These are phyloP conservation scores for Rehmannia glutinosa DNA, from an alignment of 257 asterid genomes.

Conservation along the genomic window DNA sequence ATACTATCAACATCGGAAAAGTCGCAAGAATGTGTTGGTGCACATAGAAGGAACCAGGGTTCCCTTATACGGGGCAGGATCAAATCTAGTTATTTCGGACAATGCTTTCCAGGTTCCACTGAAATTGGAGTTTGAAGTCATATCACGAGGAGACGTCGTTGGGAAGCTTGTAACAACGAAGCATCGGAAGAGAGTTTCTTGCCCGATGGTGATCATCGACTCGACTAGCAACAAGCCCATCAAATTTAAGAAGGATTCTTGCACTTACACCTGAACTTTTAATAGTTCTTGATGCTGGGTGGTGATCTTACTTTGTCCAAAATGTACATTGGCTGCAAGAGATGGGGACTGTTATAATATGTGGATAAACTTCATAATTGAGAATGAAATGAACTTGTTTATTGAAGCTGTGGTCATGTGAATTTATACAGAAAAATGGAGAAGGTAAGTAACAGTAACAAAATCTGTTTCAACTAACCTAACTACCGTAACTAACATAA, in stretches of 20 bases:
- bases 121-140: slow-evolving; percentile 52
- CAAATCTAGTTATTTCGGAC: slow-evolving; percentile 33
- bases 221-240: slow-evolving; percentile 68
- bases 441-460: no score
- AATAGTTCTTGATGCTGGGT: no score
- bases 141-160: slow-evolving; percentile 69
- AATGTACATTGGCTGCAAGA: no score
- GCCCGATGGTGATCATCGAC: slow-evolving; percentile 62
- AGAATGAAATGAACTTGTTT: no score
- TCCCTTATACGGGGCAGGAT: slow-evolving; percentile 90
- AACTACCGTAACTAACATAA: no score
- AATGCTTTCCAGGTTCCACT: slow-evolving; percentile 58
- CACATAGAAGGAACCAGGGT: slow-evolving; percentile 67
- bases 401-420: no score
- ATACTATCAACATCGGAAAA: slow-evolving; percentile 80
- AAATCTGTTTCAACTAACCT: no score
- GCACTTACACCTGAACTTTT: slow-evolving; percentile 60
- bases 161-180: slow-evolving; percentile 80
- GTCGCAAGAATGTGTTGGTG: slow-evolving; percentile 50
- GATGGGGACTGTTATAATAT: slow-evolving; percentile 16
- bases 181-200: slow-evolving; percentile 47
- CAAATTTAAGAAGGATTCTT: slow-evolving; percentile 56
- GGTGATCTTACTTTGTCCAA: no score
- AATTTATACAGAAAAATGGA: no score
- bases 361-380: no score